Conservation (phyloP, 495 filamentous ascomycete species). For the Hypoxylon subgilvum region DNA sequence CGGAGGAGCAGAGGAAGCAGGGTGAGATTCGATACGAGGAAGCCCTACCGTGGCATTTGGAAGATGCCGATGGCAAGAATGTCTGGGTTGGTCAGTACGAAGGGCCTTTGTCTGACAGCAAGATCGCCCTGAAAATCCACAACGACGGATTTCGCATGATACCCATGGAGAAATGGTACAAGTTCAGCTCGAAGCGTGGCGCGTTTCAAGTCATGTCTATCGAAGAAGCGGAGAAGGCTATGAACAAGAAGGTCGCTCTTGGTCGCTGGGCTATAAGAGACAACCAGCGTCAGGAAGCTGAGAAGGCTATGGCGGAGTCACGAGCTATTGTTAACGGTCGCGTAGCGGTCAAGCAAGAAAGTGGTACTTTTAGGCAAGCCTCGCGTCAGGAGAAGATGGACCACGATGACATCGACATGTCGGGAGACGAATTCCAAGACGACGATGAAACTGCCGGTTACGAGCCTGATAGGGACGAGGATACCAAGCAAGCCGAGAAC, state of each 20-base stretch:
- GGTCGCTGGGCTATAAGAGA: conserved; percentile 80
- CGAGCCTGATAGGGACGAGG: conserved; percentile 81
- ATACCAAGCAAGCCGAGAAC: conserved; percentile 83
- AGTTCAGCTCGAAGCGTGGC: conserved; percentile 76
- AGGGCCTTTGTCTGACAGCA: conserved; percentile 76
- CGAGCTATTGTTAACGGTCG: conserved; percentile 51
- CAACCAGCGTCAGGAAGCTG: conserved; percentile 59
- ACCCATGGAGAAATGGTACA: conserved; percentile 94
- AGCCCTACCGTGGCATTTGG: conserved; percentile 91
- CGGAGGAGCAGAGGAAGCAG: conserved; percentile 77
- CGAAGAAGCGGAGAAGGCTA: conserved; percentile 83
- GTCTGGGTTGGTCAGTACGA: conserved; percentile 93
- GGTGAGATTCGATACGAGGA: conserved; percentile 90
- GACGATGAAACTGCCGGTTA: conserved; percentile 86
- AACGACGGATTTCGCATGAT: conserved; percentile 77
- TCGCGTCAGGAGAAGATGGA: conserved; percentile 60
- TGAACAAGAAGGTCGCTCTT: conserved; percentile 72
- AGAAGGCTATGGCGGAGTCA: conserved; percentile 55
- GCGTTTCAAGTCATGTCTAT: conserved; percentile 80
- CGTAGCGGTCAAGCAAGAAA: conserved; percentile 59
- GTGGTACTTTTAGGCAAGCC: conserved; percentile 56
- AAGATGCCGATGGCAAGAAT: conserved; percentile 93
- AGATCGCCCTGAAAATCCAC: conserved; percentile 75
- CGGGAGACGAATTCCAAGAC: conserved; percentile 59
- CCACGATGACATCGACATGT: conserved; percentile 65